Base-by-base conservation (phyloP, 345 rosid species). In the Eucalyptus lansdowneana region DNA sequence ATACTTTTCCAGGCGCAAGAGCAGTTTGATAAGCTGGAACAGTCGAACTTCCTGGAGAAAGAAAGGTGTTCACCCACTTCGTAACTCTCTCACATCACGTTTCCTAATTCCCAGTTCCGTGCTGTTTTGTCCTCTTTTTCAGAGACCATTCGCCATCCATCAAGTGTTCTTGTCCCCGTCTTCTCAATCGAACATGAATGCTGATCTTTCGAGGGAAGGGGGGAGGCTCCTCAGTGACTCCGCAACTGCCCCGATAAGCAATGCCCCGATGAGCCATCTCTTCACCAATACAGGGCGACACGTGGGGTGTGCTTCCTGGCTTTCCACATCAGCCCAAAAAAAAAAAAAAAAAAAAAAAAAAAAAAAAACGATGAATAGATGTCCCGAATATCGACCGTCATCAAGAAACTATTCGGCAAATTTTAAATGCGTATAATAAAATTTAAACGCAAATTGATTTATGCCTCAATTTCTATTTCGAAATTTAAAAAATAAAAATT, bases 311-410 rank as follows among this genome's bases (percentile, higher is more conserved):
- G 62, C 6, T 56, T 1, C 69, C 3, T 27, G 69, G 16, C 69
- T 60, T 60, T 60, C 69, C 16, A 27, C 34, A 6, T 60, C 31
- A 27, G 14, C 67, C 60, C 0, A 2, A 54, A 56, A 22, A 54
- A 4, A 4, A 54, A 4, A 4, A 4, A 9, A 24, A 9, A 56
- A 4, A 7, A 4, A 22, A 54, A 4, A 4, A 54, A 4, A 4
- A 4, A 9, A 24, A 9, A 56, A 4, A 7, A 4, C 5, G 2
- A 54, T 54, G 25, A 15, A 50, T 50, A 6, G 3, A 50, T 14
- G 17, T 14, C 51, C 3, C 0, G 0, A 0, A 50, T 50, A 50
- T 50, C 7, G 0, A 50, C 1, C 3, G 1, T 50, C 6, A 0
- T 50, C 6, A 0, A 50, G 51, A 50, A 50, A 50, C 3, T 50